A percentile compares a stretch with the other conserved stretches of the same genome.
phyloP scores from a whole-genome alignment of 2,329 filamentous ascomycete species.

The Venturia oleaginea region DNA sequence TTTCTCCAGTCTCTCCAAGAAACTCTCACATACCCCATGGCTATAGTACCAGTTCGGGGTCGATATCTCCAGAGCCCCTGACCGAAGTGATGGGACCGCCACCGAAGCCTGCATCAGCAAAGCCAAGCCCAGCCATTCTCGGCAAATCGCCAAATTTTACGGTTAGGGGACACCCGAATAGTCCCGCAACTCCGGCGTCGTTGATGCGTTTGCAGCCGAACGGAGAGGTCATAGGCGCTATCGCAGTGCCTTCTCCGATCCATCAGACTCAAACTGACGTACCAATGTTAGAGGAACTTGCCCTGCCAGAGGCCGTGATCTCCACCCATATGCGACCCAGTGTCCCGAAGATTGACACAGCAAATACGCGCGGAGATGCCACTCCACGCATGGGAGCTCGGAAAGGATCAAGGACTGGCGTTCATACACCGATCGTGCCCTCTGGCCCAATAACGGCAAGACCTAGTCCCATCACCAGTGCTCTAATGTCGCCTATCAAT shows the following conservation, averaged over 20 bases:
- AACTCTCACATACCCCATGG: not conserved
- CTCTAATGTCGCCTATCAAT: constrained; percentile 36
- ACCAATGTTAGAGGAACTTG: constrained; percentile 48
- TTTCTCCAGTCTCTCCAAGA: constrained; percentile 10
- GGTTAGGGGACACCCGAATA: constrained; percentile 19
- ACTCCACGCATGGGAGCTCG: constrained; percentile 55
- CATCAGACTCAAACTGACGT: constrained; percentile 14
- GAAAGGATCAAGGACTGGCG: constrained; percentile 56
- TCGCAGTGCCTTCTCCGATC: not conserved
- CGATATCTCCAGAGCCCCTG: constrained; percentile 41
- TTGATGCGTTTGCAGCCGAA: constrained; percentile 52
- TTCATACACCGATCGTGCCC: constrained; percentile 22
- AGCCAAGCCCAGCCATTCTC: constrained; percentile 58
- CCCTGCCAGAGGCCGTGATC: constrained; percentile 64
- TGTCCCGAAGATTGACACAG: constrained; percentile 43
- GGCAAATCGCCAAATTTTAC: constrained; percentile 26
- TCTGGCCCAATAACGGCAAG: constrained; percentile 36
- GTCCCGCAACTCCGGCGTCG: constrained; percentile 75
- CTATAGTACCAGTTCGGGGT: constrained; percentile 22
- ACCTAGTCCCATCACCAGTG: constrained; percentile 13
- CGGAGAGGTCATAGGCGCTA: not conserved
- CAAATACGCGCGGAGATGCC: constrained; percentile 36
- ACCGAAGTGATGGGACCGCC: constrained; percentile 47
- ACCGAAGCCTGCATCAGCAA: constrained; percentile 54
- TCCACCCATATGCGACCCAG: constrained; percentile 41